Conservation (phyloP, 2,329 filamentous ascomycete species). For the Aureobasidium musti region DNA sequence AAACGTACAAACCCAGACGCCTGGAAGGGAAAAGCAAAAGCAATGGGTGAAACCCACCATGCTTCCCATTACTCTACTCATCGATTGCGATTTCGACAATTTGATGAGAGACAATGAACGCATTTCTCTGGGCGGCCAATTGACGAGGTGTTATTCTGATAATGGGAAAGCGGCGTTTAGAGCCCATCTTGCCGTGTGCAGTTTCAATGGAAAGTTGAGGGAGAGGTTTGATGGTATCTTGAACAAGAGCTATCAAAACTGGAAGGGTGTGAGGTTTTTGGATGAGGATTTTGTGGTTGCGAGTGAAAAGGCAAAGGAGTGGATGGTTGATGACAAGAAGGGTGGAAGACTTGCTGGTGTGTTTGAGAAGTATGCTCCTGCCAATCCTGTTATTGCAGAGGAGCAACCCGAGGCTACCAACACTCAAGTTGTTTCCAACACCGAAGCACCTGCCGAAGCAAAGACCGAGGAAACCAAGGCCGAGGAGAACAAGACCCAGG, state of each 20-base stretch:
- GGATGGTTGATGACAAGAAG: conserved; percentile 61
- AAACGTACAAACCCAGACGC: conserved; percentile 31
- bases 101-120: conserved; percentile 87
- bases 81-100: conserved; percentile 91
- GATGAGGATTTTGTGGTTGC: conserved; percentile 73
- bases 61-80: conserved; percentile 75
- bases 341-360: conserved; percentile 63
- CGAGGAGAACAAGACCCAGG: background rate
- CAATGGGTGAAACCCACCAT: conserved; percentile 49
- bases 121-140: conserved; percentile 77
- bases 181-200: conserved; percentile 73
- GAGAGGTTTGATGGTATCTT: conserved; percentile 79
- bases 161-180: conserved; percentile 70
- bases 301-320: conserved; percentile 63
- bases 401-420: background rate
- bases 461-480: conserved; percentile 5
- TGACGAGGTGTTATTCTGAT: conserved; percentile 87
- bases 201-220: conserved; percentile 72
- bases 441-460: background rate
- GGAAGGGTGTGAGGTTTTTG: conserved; percentile 75
- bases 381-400: background rate
- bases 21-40: conserved; percentile 20
- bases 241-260: conserved; percentile 68
- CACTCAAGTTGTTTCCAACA: background rate
- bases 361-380: conserved; percentile 30